Conservation (phyloP, 2,329 filamentous ascomycete genomes). For the Lasiodiplodia theobromae region DNA sequence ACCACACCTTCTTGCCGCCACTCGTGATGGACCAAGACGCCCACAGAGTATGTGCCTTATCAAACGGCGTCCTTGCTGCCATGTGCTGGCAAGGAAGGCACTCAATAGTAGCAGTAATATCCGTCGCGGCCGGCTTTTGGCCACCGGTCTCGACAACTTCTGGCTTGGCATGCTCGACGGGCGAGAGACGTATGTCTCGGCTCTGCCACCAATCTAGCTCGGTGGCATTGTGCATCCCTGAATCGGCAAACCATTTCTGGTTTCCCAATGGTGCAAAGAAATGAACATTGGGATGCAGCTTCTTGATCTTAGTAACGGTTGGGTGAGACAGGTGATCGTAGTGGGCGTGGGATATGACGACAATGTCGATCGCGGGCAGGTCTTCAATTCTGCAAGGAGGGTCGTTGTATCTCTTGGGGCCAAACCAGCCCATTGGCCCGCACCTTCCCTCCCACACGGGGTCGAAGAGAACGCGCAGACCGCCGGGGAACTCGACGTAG, state of each 20-base stretch:
- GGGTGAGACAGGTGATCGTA: conserved; percentile 89
- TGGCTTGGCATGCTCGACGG: conserved; percentile 31
- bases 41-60: conserved; percentile 83
- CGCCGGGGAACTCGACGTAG: conserved; percentile 86
- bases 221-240: conserved; percentile 77
- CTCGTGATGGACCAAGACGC: conserved; percentile 82
- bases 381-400: conserved; percentile 79
- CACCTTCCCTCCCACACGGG: conserved; percentile 92
- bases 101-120: conserved; percentile 74
- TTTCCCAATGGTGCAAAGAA: conserved; percentile 89
- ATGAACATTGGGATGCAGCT: conserved; percentile 76
- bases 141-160: conserved; percentile 30
- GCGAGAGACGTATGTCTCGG: conserved; percentile 50
- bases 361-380: conserved; percentile 77
- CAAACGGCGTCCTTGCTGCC: conserved; percentile 71
- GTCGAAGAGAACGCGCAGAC: conserved; percentile 88
- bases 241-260: conserved; percentile 78
- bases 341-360: conserved; percentile 85
- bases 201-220: conserved; percentile 97
- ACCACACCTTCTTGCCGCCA: conserved; percentile 80
- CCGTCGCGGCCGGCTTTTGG: conserved; percentile 31
- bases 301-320: conserved; percentile 74
- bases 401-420: conserved; percentile 79
- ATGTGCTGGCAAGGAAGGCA: conserved; percentile 88
- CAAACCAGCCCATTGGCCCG: conserved; percentile 73